phyloP scores from a whole-genome alignment of 2,329 filamentous ascomycete species.

The Arachnomyces sp. region DNA sequence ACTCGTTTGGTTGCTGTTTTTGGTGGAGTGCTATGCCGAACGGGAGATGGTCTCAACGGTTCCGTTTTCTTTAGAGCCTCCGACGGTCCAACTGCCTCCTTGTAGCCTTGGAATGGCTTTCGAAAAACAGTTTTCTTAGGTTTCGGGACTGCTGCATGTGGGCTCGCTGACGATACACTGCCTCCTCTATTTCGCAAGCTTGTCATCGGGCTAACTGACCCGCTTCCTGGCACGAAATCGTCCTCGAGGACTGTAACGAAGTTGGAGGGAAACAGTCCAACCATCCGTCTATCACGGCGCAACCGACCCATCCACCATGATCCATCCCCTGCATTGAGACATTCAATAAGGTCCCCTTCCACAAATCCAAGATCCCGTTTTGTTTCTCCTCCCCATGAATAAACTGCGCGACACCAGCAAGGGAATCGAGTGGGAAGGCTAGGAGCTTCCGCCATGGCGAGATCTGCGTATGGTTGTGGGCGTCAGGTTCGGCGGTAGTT shows the following conservation, averaged over 20 bases:
- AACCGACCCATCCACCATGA: slow-evolving; percentile 97
- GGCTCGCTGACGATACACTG: slow-evolving; percentile 36
- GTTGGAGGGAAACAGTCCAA: slow-evolving; percentile 93
- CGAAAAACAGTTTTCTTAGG: slow-evolving; percentile 52
- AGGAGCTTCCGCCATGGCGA: slow-evolving; percentile 39
- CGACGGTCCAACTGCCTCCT: slow-evolving; percentile 36
- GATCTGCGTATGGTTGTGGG: background rate
- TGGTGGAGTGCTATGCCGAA: slow-evolving; percentile 26
- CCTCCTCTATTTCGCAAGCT: slow-evolving; percentile 33
- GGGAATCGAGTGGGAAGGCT: slow-evolving; percentile 69
- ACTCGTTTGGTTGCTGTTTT: slow-evolving; percentile 26
- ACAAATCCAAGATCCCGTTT: slow-evolving; percentile 94
- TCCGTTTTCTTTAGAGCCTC: slow-evolving; percentile 30
- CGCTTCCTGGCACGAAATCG: slow-evolving; percentile 62
- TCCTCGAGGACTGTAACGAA: slow-evolving; percentile 87
- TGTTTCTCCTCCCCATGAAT: slow-evolving; percentile 91
- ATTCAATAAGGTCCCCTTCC: slow-evolving; percentile 96
- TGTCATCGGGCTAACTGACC: slow-evolving; percentile 47
- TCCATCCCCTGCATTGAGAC: slow-evolving; percentile 92
- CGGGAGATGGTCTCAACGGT: slow-evolving; percentile 27
- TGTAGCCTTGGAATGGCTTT: slow-evolving; percentile 59
- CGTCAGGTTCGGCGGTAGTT: too few species aligned
- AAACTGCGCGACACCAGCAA: slow-evolving; percentile 84
- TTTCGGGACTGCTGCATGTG: slow-evolving; percentile 44
- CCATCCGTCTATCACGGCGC: slow-evolving; percentile 78